Evolutionary conservation across 768 basidiomycete species (phyloP), one percentile per base, ranked within the genome.

Genomic region (Phaeotremella skinneri): DNA sequence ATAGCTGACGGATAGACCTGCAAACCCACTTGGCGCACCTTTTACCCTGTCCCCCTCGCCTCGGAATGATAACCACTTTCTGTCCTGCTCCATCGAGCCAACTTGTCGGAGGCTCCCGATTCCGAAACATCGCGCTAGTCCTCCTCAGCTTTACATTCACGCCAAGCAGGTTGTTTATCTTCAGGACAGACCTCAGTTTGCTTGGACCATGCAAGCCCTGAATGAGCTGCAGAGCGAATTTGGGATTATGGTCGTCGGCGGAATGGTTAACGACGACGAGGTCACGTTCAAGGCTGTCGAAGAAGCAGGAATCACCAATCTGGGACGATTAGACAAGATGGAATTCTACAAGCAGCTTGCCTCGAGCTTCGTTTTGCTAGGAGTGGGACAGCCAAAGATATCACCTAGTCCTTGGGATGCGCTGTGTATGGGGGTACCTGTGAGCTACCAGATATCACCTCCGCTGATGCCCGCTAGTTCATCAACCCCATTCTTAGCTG

Each of bases 331-430:
- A 56, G 60, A 49, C 21, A 68, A 66, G 45, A 55, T 66, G 3
- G 61, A 62, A 16, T 73, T 73, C 39, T 68, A 67, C 43, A 49
- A 61, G n/a, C 23, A 63, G 21, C 39, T 73, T 11, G 53, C 64
- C 9, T 59, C 49, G 54, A 68, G 67, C 39, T 64, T 56, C 17
- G 71, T 70, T 7, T 55, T 73, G 20, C 29, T 73, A 2, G 71
- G 71, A 9, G 66, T 68, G 11, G 69, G 69, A 0, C 51, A 61
- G 53, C 71, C 71, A 7, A 60, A 62, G 54, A 68, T 73, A 30
- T 67, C 64, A 49, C 71, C 71, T 0, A 70, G 66, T 56, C 71
- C 71, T 3, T 73, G 64, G 64, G 71, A 73, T 49, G 71, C 66
- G 25, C 37, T 73, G 29, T 73, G 68, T 50, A 62, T 73, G 58